Percentiles rank a stretch among this genome's conserved stretches.
Evolutionary conservation across 2,329 filamentous ascomycete species (phyloP).

Genomic region (Phialocephala subalpina): DNA sequence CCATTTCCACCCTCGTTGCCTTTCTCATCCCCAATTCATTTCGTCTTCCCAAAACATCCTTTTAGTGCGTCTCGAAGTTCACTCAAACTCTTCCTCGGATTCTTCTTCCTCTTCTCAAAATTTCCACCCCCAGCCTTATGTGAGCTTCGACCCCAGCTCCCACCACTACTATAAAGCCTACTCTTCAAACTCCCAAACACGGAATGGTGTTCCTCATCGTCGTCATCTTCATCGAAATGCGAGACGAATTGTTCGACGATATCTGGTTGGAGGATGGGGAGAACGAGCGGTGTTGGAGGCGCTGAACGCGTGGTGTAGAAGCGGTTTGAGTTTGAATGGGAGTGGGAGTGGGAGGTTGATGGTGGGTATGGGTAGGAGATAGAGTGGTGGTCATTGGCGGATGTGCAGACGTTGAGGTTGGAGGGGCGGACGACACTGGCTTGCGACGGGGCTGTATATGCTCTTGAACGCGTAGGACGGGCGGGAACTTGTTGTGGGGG

Average conservation of each 20-base stretch:
- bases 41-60: conserved; percentile 1
- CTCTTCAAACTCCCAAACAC: neutral
- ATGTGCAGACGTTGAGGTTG: neutral
- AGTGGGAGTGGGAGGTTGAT: too few species aligned
- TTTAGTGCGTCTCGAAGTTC: neutral
- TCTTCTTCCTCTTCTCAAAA: conserved; percentile 4
- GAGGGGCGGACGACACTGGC: neutral
- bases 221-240: conserved; percentile 6
- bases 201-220: neutral
- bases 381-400: neutral
- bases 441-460: conserved; percentile 4
- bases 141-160: neutral
- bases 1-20: neutral
- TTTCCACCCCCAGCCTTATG: too few species aligned
- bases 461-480: neutral
- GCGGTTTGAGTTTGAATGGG: neutral
- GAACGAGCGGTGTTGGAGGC: neutral
- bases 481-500: neutral
- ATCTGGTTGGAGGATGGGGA: neutral
- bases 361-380: too few species aligned
- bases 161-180: neutral
- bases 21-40: neutral
- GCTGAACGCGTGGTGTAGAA: neutral
- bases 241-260: conserved; percentile 2
- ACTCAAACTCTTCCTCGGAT: conserved; percentile 7